A percentile compares a stretch with the other conserved stretches of the same genome.
These are phyloP conservation scores for Annulohypoxylon bovei DNA, from an alignment of 495 filamentous ascomycete species.

Conservation along the genomic window DNA sequence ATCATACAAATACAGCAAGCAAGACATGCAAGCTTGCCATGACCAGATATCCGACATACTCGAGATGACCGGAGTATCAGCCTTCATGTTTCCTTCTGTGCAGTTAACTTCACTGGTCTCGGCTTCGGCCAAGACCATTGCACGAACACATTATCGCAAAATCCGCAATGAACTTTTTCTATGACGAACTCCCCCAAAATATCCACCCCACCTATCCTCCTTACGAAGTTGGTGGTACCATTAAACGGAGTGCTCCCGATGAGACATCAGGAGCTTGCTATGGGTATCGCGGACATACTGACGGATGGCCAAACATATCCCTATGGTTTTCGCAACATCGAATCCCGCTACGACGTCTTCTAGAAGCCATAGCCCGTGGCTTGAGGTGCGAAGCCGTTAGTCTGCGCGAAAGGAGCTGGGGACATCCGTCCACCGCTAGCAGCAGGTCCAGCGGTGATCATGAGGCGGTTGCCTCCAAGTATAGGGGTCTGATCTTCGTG, in stretches of 20 bases:
- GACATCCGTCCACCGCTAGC: slow-evolving; percentile 56
- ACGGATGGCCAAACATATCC: neutral
- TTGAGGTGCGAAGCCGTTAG: slow-evolving; percentile 84
- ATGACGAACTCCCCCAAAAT: slow-evolving; percentile 25
- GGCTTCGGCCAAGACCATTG: slow-evolving; percentile 15
- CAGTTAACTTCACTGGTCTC: slow-evolving; percentile 9
- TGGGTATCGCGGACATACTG: slow-evolving; percentile 3
- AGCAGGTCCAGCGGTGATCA: slow-evolving; percentile 94
- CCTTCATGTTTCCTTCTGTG: slow-evolving; percentile 3
- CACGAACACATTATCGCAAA: slow-evolving; percentile 34
- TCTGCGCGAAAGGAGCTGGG: slow-evolving; percentile 72
- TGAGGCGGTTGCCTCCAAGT: slow-evolving; percentile 87
- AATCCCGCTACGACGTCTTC: slow-evolving; percentile 10
- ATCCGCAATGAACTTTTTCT: slow-evolving; percentile 31
- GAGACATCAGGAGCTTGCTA: neutral
- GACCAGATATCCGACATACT: slow-evolving; percentile 17
- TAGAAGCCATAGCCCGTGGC: slow-evolving; percentile 73
- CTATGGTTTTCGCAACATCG: neutral
- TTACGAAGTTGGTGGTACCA: slow-evolving; percentile 10
- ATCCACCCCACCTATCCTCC: slow-evolving; percentile 15
- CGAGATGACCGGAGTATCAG: slow-evolving; percentile 3
- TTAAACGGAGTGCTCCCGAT: slow-evolving; percentile 7
- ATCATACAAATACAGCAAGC: slow-evolving; percentile 40
- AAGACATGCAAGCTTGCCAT: slow-evolving; percentile 3
- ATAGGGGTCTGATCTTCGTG: slow-evolving; percentile 95